Base-by-base conservation (phyloP, 1,139 yeast genomes). In the Nakaseomyces sp. region DNA sequence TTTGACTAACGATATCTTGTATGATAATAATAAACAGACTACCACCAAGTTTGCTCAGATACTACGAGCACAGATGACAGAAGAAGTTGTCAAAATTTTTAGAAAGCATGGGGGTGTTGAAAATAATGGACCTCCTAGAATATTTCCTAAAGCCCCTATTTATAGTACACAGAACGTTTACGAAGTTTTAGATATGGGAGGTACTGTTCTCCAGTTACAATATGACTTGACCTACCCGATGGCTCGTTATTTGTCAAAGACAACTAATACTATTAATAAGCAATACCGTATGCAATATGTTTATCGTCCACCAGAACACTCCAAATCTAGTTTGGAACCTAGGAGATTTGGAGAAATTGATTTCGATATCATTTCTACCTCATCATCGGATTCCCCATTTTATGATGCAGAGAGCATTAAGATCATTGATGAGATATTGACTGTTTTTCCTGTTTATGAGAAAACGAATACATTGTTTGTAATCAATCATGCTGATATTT, bases 331-430 rank as follows among this genome's bases (percentile, higher is more conserved):
- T 18, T 76, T 86, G 0, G 87, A 81, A 37, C 97, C 98, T 0
- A 74, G 77, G 25, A 77, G 77, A 50, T 87, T 80, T 58, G 77
- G 82, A 35, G 95, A 93, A 44, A 78, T 87, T 36, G 91, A 83
- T 54, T 89, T 89, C 64, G 97, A 91, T 62, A 81, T 89, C 32
- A 71, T 83, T 1, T 72, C 85, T 0, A 66, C 69, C 25, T 77
- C 76, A 37, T 57, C 73, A 0, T 48, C 65, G 1, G 74, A 71
- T 47, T 58, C 72, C 7, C 67, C 77, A 4, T 71, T 75, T 42
- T 73, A 81, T 52, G 97, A 91, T 59, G 96, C 96, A 0, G 98
- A 91, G 57, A 77, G 91, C 47, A 68, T 91, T 41, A 83, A 84
- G 53, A 83, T 87, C 1, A 71, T 87, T 30, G 93, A 84, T 55